Base-by-base conservation (phyloP, 257 asterid species). In the Capsicum baccatum region DNA sequence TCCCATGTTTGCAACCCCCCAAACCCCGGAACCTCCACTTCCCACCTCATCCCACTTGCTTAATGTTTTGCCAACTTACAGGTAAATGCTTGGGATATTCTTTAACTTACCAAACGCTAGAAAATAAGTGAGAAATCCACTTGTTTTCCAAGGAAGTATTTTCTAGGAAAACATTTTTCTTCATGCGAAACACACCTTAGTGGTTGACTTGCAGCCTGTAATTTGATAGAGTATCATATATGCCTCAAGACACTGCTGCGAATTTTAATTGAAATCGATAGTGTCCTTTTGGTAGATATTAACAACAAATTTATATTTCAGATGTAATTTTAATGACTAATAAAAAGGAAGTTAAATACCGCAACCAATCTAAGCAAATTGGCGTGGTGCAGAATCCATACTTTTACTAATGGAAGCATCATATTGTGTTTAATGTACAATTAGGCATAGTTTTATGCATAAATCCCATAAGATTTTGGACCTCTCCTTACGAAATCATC, bases 351-450 rank as follows among this genome's bases (percentile, higher is more conserved):
- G 62, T 74, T 13, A 52, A 74, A 21, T 74, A n/a, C 62, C 81
- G 13, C 62, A 74, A 73, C 21, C 62, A 50, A 74, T 50, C 44
- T 52, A 74, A 74, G 62, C 81, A 54, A 52, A 76, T 52, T 76
- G 81, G 47, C 81, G 13, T 68, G 48, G 39, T 52, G 8, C 63
- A 0, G 21, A 52, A 5, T 48, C 47, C 81, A 37, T 16, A 26
- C 47, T 50, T 52, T 26, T 63, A 33, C 33, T 64, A 64, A 64
- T 64, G 42, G 70, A 64, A 64, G 12, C 70, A 64, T 11, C 70
- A 9, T 64, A 64, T 64, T 33, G 11, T 33, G 71, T n/a, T 66
- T 5, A 11, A 39, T 63, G 37, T 63, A 12, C 8, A 8, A 64
- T 64, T 33, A 33, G 47, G 73, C 14, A 66, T 26, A 66, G 9